Conservation (phyloP, 2,329 filamentous ascomycete species). For the Nakataea oryzae region DNA sequence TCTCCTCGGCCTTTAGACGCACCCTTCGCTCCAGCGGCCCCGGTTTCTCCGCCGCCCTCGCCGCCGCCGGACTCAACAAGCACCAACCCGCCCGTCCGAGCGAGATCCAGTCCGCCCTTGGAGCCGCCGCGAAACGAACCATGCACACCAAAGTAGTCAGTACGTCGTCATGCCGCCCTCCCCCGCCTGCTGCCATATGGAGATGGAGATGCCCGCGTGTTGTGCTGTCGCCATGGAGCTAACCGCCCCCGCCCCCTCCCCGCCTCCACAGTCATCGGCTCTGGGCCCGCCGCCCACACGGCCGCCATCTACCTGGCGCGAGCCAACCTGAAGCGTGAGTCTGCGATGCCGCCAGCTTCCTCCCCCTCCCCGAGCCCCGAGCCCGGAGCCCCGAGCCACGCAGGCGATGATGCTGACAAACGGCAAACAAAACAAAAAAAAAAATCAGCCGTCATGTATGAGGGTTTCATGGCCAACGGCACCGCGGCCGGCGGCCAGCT, state of each 20-base stretch:
- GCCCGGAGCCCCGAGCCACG: neutral
- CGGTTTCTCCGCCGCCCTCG: slow-evolving; percentile 63
- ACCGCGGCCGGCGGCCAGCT: slow-evolving; percentile 94
- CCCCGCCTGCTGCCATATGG: no score
- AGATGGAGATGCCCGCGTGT: slow-evolving; percentile 3
- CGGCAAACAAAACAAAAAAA: neutral
- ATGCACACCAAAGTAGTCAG: slow-evolving; percentile 93
- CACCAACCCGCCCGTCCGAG: slow-evolving; percentile 19
- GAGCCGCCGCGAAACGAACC: slow-evolving; percentile 30
- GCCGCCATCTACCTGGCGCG: slow-evolving; percentile 93
- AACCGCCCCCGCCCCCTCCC: neutral
- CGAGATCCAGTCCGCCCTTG: slow-evolving; percentile 26
- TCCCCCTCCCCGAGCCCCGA: neutral
- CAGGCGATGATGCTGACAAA: slow-evolving; percentile 2
- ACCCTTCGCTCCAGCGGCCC: slow-evolving; percentile 65
- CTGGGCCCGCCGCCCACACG: slow-evolving; percentile 93
- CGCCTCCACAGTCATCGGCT: slow-evolving; percentile 59
- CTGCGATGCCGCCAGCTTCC: neutral
- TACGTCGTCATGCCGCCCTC: slow-evolving; percentile 34
- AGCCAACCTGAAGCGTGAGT: slow-evolving; percentile 76
- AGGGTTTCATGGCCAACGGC: slow-evolving; percentile 95
- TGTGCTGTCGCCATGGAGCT: neutral
- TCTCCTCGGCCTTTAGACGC: slow-evolving; percentile 71
- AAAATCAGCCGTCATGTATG: slow-evolving; percentile 69
- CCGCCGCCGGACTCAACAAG: slow-evolving; percentile 51